phyloP scores from a whole-genome alignment of 139 green algal genomes.

The Chlamydomonas applanata region DNA sequence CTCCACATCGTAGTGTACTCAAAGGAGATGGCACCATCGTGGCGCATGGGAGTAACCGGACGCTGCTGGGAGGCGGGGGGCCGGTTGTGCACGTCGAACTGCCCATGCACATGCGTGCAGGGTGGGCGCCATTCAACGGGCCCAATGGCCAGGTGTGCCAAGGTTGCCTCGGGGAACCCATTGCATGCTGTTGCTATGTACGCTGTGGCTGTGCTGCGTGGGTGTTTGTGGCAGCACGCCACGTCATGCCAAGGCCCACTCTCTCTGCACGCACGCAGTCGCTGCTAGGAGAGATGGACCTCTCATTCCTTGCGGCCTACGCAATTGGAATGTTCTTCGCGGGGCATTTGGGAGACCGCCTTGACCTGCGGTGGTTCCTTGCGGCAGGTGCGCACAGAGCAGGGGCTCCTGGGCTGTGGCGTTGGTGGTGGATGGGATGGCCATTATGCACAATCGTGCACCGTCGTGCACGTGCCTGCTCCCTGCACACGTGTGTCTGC shows the following conservation, averaged over 20 bases:
- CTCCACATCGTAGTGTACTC: slow-evolving; percentile 38
- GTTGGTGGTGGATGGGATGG: background rate
- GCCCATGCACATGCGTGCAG: slow-evolving; percentile 27
- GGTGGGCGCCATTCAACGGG: slow-evolving; percentile 89
- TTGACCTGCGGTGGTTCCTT: slow-evolving; percentile 90
- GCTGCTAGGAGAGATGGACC: slow-evolving; percentile 82
- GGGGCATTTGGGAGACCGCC: slow-evolving; percentile 84
- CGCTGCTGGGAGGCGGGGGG: slow-evolving; percentile 8
- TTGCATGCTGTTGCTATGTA: background rate
- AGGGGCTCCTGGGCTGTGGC: too few species aligned
- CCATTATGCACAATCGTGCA: background rate
- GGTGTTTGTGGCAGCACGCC: too few species aligned
- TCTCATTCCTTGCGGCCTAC: slow-evolving; percentile 90
- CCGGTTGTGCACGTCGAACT: slow-evolving; percentile 4
- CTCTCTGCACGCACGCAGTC: slow-evolving; percentile 37
- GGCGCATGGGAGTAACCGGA: background rate
- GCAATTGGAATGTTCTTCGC: slow-evolving; percentile 91
- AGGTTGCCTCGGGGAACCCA: too few species aligned
- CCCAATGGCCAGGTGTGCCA: slow-evolving; percentile 62
- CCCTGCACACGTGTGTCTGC: background rate
- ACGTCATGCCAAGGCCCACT: too few species aligned
- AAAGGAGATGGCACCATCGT: slow-evolving; percentile 28
- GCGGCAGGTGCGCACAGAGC: slow-evolving; percentile 41
- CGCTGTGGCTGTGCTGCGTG: background rate
- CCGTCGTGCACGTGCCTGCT: too few species aligned